Percentiles rank a stretch among this genome's conserved stretches.
These are phyloP conservation scores for Rhodocollybia butyracea DNA, from an alignment of 768 basidiomycete genomes.

Conservation along the genomic window DNA sequence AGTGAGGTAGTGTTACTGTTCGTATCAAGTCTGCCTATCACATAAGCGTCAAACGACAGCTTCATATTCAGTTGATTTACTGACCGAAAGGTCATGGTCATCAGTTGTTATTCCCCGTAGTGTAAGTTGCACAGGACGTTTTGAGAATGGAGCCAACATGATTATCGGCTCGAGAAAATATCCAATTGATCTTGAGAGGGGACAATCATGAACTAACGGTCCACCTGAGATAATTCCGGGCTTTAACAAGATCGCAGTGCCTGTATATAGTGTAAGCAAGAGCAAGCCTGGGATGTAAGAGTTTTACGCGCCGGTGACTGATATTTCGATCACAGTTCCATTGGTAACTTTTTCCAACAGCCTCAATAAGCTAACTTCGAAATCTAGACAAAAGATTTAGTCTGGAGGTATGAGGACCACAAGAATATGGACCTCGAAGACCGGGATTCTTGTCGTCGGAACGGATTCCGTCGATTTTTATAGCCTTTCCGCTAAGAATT, in stretches of 20 bases:
- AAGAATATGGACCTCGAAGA: slow-evolving; percentile 59
- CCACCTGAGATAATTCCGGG: slow-evolving; percentile 93
- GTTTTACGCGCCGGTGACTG: slow-evolving; percentile 72
- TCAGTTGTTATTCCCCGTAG: slow-evolving; percentile 91
- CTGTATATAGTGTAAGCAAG: slow-evolving; percentile 34
- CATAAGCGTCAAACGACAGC: slow-evolving; percentile 11
- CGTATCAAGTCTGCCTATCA: slow-evolving; percentile 80
- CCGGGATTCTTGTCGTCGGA: slow-evolving; percentile 94
- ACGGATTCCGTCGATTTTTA: slow-evolving; percentile 85
- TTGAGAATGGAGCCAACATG: slow-evolving; percentile 90
- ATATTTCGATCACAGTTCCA: slow-evolving; percentile 93
- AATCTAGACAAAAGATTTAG: slow-evolving; percentile 51
- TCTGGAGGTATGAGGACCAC: not conserved
- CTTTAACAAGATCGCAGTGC: slow-evolving; percentile 88
- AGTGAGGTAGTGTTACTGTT: slow-evolving; percentile 86
- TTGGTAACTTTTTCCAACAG: slow-evolving; percentile 90
- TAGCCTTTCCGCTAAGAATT: slow-evolving; percentile 80
- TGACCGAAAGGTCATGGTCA: slow-evolving; percentile 85
- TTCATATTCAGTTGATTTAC: slow-evolving; percentile 15
- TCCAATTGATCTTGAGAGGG: slow-evolving; percentile 83
- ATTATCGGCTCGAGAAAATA: slow-evolving; percentile 92
- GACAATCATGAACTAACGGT: slow-evolving; percentile 78
- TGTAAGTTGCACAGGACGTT: slow-evolving; percentile 78
- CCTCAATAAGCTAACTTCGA: slow-evolving; percentile 86
- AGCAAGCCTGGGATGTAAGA: not conserved